Base-by-base conservation (phyloP, 2,329 filamentous ascomycete species). In the Fusarium sp. region DNA sequence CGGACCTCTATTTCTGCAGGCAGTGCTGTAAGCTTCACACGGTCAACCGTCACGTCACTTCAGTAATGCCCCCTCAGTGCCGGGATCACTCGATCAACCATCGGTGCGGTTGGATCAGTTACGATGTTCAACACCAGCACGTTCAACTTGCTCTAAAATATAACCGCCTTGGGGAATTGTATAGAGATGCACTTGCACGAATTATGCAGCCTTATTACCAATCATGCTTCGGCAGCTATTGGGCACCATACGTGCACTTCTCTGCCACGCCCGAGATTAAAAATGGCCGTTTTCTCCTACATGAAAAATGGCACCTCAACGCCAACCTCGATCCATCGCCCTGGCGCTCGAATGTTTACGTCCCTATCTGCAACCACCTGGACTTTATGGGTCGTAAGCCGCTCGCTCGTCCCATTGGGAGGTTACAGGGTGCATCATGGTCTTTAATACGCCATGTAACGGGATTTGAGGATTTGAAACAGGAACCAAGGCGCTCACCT, bases 281-380 rank as follows among this genome's bases (percentile, higher is more conserved):
- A 2, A 16, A 25, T 35, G n/a, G 18, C 18, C 49, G 6, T 19
- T 52, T 52, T 52, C 32, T 52, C 49, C 18, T 52, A 8, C 49
- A 35, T 21, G 49, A 37, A 52, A 9, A 52, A 52, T 52, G 49
- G 49, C 15, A 6, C 23, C 18, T 52, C 30, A 2, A 32, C 7
- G 46, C 28, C 10, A 3, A 6, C 44, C 4, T 47, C 44, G 2
- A 25, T 21, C 6, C 3, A 16, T 8, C 44, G 13, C 0, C 1
- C 25, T 3, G 1, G 23, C 2, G 13, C 19, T 11, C 4, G 28
- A 3, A 3, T 0, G 4, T 19, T 5, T 25, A 19, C n/a, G 0
- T 52, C n/a, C 32, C 30, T 25, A 52, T 52, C n/a, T 52, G 49
- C 49, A 35, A 2, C 12, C 49, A 52, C 18, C 2, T 52, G 10